phyloP scores from a whole-genome alignment of 768 basidiomycete species.

The Leccinum incarnatum region DNA sequence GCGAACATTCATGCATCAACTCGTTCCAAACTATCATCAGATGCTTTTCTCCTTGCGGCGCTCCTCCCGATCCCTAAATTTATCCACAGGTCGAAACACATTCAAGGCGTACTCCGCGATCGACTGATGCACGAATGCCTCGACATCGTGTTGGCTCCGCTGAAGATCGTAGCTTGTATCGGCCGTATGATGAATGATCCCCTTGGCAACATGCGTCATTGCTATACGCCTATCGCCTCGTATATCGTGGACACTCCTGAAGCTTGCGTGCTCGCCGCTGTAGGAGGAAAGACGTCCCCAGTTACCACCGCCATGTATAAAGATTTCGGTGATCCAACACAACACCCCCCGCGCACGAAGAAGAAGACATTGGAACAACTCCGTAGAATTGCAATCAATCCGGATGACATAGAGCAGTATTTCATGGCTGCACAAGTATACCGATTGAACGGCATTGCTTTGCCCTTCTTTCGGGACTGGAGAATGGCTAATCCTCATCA shows the following conservation, averaged over 20 bases:
- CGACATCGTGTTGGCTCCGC: not conserved
- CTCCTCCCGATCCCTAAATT: not conserved
- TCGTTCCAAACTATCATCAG: not conserved
- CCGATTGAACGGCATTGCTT: not conserved
- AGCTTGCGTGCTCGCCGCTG: not conserved
- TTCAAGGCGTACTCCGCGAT: not conserved
- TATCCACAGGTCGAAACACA: not conserved
- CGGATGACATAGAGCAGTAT: not conserved
- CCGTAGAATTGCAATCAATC: not conserved
- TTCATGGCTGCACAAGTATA: not conserved
- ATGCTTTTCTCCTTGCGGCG: not conserved
- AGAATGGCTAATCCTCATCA: no score
- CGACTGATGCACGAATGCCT: not conserved
- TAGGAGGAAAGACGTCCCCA: not conserved
- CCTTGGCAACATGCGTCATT: not conserved
- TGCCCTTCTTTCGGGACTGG: not conserved
- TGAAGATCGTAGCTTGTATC: not conserved
- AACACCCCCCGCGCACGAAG: not conserved
- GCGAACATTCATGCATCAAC: not conserved
- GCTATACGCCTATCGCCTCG: not conserved
- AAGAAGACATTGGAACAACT: not conserved
- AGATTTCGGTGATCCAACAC: not conserved
- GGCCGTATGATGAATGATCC: not conserved
- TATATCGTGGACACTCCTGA: not conserved
- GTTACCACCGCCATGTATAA: not conserved